Base-by-base conservation (phyloP, 345 rosid genomes). In the Gossypium anomalum region DNA sequence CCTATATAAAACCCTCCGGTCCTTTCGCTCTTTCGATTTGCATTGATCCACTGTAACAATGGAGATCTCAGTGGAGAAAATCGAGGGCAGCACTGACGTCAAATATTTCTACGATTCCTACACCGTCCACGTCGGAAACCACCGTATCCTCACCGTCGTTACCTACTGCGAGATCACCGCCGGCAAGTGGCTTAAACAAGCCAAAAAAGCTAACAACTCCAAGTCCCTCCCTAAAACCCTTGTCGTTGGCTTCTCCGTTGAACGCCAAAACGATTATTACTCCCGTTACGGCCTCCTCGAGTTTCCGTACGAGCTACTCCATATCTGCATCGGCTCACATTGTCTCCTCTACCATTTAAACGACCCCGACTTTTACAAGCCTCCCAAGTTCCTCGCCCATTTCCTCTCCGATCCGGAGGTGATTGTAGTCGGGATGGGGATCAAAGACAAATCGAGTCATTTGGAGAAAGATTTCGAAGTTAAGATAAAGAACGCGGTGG, bases 111-210 rank as follows among this genome's bases (percentile, higher is more conserved):
- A 61, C 20, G 66, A 61, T 1, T 34, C 44, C 12, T 61, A 61
- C 45, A 29, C n/a, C 2, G 45, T 61, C 44, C 20, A 29, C 20
- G 45, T 61, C 45, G 44, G 16, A 16, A 16, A 15, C 66, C 66
- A 61, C 66, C 20, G 66, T 43, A 29, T 61, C 66, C 66, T 61
- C 44, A 61, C 44, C 45, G 16, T 61, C 12, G 66, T 61, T 43
- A 29, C 66, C 66, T 29, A 61, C 66, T 29, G 66, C 19, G 20
- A 61, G 4, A 0, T 29, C 44, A 29, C 44, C 45, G 44, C 20
- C 12, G 12, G 5, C 44, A 15, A 61, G 38, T 61, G 44, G 66
- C 38, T 61, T 19, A 15, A 61, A 16, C 20, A 61, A 1, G 44
- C 66, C 44, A 61, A 29, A 16, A 29, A 29, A 61, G 9, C 11